Percentiles rank a stretch among this genome's conserved stretches.
These are phyloP conservation scores for Boletus semigastroideus DNA, from an alignment of 1,284 basidiomycete genomes.

Conservation along the genomic window DNA sequence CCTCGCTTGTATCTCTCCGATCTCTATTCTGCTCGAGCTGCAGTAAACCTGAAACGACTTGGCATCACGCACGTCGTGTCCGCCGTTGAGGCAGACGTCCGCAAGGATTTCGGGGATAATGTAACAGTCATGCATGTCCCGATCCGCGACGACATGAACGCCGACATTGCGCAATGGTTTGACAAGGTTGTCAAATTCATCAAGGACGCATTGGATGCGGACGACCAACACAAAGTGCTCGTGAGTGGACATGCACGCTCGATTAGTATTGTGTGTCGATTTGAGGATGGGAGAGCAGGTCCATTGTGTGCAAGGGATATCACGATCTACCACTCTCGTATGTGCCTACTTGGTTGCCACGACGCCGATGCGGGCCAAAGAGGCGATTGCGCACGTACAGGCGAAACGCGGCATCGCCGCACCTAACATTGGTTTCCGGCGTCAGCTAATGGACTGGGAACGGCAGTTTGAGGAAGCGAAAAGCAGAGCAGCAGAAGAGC, in stretches of 20 bases:
- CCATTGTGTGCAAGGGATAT: slow-evolving; percentile 83
- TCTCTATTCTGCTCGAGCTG: slow-evolving; percentile 51
- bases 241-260: slow-evolving; percentile 41
- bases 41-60: slow-evolving; percentile 45
- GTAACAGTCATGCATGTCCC: slow-evolving; percentile 53
- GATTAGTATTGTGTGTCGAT: slow-evolving; percentile 38
- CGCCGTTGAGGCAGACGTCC: slow-evolving; percentile 50
- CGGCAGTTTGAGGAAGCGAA: slow-evolving; percentile 33
- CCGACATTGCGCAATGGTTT: slow-evolving; percentile 60
- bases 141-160: slow-evolving; percentile 52
- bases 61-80: slow-evolving; percentile 73
- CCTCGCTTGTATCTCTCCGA: slow-evolving; percentile 69
- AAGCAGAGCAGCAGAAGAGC: slow-evolving; percentile 19
- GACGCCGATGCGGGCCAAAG: slow-evolving; percentile 49
- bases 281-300: slow-evolving; percentile 37
- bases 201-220: slow-evolving; percentile 49
- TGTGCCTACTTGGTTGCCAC: slow-evolving; percentile 78
- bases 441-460: slow-evolving; percentile 57
- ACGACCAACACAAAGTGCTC: slow-evolving; percentile 56
- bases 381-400: slow-evolving; percentile 57
- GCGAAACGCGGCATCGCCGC: slow-evolving; percentile 55
- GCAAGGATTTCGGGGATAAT: slow-evolving; percentile 48
- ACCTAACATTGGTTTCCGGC: slow-evolving; percentile 67
- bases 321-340: slow-evolving; percentile 77
- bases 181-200: slow-evolving; percentile 65